These are phyloP conservation scores for Lentinula guzmanii DNA, from an alignment of 768 basidiomycete species.

Conservation along the genomic window DNA sequence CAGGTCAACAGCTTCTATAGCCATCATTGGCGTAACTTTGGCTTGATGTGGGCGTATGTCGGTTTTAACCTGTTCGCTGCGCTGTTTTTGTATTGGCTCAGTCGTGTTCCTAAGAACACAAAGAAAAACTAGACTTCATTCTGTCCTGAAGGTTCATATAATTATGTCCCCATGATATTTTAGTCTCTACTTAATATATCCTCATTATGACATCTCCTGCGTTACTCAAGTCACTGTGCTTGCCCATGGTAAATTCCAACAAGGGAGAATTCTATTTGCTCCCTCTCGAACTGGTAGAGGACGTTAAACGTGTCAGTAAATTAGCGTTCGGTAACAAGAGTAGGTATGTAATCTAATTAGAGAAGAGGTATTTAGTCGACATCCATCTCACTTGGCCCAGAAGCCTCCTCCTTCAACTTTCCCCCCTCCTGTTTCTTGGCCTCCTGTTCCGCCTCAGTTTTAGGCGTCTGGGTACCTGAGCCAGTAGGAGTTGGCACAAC, in stretches of 20 bases:
- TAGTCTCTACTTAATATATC: background rate
- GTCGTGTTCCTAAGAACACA: conserved; percentile 9
- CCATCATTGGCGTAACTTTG: conserved; percentile 45
- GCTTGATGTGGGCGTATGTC: conserved; percentile 43
- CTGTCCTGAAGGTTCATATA: background rate
- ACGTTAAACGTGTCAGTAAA: background rate
- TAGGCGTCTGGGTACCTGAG: conserved; percentile 64
- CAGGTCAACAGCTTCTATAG: conserved; percentile 54
- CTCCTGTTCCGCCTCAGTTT: conserved; percentile 50
- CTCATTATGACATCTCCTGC: no score
- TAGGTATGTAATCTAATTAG: background rate
- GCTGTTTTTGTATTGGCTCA: conserved; percentile 10
- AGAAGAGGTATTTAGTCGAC: conserved; percentile 51
- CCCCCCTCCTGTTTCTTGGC: conserved; percentile 37
- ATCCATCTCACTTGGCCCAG: conserved; percentile 76
- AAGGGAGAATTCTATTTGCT: no score
- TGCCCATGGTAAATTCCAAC: no score
- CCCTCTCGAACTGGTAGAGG: no score
- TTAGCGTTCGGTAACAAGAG: background rate
- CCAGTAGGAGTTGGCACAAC: conserved; percentile 39
- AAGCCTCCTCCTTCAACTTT: conserved; percentile 25
- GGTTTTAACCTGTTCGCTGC: conserved; percentile 32
- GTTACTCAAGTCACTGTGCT: no score
- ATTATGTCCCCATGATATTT: background rate
- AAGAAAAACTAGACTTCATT: background rate